phyloP scores from a whole-genome alignment of 176 grass and related monocot species.

The Lolium multiflorum region DNA sequence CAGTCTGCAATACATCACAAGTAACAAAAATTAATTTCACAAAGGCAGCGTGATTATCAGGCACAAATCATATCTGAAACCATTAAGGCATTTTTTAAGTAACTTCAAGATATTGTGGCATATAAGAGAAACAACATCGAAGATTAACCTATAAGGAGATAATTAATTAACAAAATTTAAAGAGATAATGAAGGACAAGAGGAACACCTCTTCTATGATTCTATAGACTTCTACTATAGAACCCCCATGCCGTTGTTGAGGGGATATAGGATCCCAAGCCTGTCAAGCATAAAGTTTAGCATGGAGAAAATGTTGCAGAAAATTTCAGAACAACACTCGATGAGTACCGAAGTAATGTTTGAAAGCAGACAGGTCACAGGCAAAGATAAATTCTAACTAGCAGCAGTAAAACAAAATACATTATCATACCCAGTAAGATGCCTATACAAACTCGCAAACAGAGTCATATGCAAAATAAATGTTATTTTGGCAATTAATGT shows the following conservation, averaged over 20 bases:
- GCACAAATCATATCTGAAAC: not conserved
- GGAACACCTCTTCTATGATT: constrained; percentile 94
- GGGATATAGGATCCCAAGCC: constrained; percentile 98
- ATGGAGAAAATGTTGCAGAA: constrained; percentile 29
- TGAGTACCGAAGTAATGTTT: constrained; percentile 30
- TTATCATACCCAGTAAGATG: not conserved
- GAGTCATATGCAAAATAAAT: not conserved
- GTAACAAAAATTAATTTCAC: constrained; percentile 31
- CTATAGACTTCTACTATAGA: constrained; percentile 98
- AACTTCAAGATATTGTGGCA: not conserved
- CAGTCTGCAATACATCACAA: constrained; percentile 70
- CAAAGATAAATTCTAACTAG: constrained; percentile 25
- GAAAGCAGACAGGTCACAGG: not conserved
- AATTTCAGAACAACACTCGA: constrained; percentile 9
- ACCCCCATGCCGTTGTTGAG: constrained; percentile 88
- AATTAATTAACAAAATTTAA: not conserved
- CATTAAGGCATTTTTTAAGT: constrained; percentile 12
- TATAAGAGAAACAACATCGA: constrained; percentile 25
- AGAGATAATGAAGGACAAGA: constrained; percentile 34
- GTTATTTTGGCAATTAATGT: constrained; percentile 14
- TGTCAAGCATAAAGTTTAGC: constrained; percentile 47
- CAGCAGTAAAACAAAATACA: not conserved
- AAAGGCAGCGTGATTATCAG: constrained; percentile 18
- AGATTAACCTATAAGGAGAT: constrained; percentile 7
- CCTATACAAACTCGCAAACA: constrained; percentile 22